These are phyloP conservation scores for Ceratobasidium sp. DNA, from an alignment of 1,284 basidiomycete genomes.

Conservation along the genomic window DNA sequence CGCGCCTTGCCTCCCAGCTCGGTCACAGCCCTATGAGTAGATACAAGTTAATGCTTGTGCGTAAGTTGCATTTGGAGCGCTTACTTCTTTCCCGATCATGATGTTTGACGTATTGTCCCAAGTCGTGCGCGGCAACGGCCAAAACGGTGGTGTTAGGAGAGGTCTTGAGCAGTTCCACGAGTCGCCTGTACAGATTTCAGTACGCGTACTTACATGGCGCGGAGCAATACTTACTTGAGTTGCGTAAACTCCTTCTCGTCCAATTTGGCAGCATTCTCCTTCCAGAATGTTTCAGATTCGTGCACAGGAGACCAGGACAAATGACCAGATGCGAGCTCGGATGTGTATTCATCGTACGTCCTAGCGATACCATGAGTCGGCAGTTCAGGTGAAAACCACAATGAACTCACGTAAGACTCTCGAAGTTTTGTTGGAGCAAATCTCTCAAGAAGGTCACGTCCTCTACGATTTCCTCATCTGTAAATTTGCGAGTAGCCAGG, in stretches of 20 bases:
- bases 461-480: slow-evolving; percentile 92
- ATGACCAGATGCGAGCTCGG: slow-evolving; percentile 88
- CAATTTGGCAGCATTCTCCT: slow-evolving; percentile 86
- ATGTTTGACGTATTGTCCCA: slow-evolving; percentile 93
- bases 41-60: neutral
- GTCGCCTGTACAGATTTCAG: neutral
- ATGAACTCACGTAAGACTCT: slow-evolving; percentile 80
- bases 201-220: neutral
- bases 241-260: slow-evolving; percentile 82
- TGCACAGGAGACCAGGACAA: slow-evolving; percentile 95
- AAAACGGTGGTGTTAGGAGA: slow-evolving; percentile 77
- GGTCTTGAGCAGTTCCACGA: slow-evolving; percentile 75
- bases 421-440: slow-evolving; percentile 80
- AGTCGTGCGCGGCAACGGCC: slow-evolving; percentile 87
- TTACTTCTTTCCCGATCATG: slow-evolving; percentile 91
- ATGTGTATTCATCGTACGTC: slow-evolving; percentile 95
- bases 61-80: slow-evolving; percentile 44
- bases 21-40: slow-evolving; percentile 66
- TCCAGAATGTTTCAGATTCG: slow-evolving; percentile 97
- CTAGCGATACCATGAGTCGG: slow-evolving; percentile 51
- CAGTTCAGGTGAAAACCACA: neutral
- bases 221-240: slow-evolving; percentile 64
- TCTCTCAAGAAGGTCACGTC: slow-evolving; percentile 87
- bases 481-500: slow-evolving; percentile 85
- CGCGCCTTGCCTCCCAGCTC: slow-evolving; percentile 87